These are phyloP conservation scores for Zea luxurians DNA, from an alignment of 176 grass and related monocot species.

Conservation along the genomic window DNA sequence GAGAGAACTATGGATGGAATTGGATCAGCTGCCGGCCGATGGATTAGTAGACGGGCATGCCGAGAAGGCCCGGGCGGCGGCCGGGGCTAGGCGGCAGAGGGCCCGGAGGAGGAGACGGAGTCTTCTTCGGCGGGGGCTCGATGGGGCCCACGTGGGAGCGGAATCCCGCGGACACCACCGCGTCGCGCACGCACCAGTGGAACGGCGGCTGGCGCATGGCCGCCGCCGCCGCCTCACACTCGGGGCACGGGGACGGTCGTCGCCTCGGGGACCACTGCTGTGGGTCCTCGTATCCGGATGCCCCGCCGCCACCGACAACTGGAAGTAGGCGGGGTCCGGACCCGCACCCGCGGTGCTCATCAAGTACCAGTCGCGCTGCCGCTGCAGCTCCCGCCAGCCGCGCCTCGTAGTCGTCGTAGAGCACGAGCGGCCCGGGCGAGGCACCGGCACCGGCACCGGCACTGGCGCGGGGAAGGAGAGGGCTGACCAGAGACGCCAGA, in stretches of 20 bases:
- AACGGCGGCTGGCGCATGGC: conserved; percentile 49
- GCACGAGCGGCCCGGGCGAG: not conserved
- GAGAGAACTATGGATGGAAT: not conserved
- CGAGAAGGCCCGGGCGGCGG: conserved; percentile 1
- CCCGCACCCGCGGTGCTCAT: conserved; percentile 23
- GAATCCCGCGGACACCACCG: conserved; percentile 64
- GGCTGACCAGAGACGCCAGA: conserved; percentile 43
- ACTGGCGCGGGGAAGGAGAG: not conserved
- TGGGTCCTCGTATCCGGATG: conserved; percentile 25
- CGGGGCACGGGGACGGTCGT: conserved; percentile 40
- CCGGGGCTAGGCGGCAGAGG: not conserved
- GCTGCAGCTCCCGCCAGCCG: conserved; percentile 55
- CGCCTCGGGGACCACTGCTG: conserved; percentile 21
- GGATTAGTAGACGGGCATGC: conserved; percentile 37
- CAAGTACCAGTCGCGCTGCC: conserved; percentile 59
- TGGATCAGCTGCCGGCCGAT: not conserved
- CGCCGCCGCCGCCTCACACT: conserved; percentile 70
- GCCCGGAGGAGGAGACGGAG: conserved; percentile 31
- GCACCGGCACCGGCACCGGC: no score
- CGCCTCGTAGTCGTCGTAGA: conserved; percentile 63
- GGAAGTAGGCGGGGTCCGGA: conserved; percentile 17
- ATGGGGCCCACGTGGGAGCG: conserved; percentile 78
- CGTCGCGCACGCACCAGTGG: conserved; percentile 83
- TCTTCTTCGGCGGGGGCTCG: conserved; percentile 62
- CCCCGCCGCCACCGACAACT: not conserved